Base-by-base conservation (phyloP, 2,329 filamentous ascomycete genomes). In the Fusarium pilosicola region DNA sequence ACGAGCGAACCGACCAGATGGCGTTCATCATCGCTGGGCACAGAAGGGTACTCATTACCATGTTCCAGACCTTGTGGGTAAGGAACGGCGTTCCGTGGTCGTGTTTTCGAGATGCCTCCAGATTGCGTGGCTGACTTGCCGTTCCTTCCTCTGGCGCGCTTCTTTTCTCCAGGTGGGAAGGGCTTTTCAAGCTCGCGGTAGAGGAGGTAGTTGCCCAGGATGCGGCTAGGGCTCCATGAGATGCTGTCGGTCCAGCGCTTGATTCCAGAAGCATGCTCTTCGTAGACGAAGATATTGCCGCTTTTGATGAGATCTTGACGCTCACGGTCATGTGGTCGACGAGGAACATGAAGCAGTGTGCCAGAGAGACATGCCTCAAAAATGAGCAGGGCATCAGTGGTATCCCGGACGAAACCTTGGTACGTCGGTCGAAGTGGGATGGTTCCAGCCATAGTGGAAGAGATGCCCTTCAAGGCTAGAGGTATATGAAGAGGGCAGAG, bases 231-330 rank as follows among this genome's bases (percentile, higher is more conserved):
- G 76, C 94, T 97, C 95, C 95, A 98, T 12, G 92, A 92, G 17
- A 96, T 90, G 20, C 95, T 95, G 76, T 98, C 95, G 0, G 95
- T 97, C 95, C 95, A 98, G 63, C 95, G 88, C 84, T 97, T 97
- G 84, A 97, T 97, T 10, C 94, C 94, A 0, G 95, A 97, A 0
- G 94, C 92, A 70, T 94, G 92, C 81, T 97, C 94, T 79, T 97
- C 94, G 81, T 97, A 98, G 74, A 97, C 94, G 83, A 97, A 96
- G 52, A 97, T 89, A 74, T 93, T 92, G 41, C 95, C 95, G 75
- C 94, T 97, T 74, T 89, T 89, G 79, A 97, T 96, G 58, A 97
- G 88, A 26, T 90, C 87, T 30, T 87, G 86, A 58, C 95, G 89
- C 82, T 97, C 95, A 58, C 94, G 88, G 78, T 97, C 95, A 80